Evolutionary conservation across 495 filamentous ascomycete genomes (phyloP).

Genomic region (Haplographium delicatum): DNA sequence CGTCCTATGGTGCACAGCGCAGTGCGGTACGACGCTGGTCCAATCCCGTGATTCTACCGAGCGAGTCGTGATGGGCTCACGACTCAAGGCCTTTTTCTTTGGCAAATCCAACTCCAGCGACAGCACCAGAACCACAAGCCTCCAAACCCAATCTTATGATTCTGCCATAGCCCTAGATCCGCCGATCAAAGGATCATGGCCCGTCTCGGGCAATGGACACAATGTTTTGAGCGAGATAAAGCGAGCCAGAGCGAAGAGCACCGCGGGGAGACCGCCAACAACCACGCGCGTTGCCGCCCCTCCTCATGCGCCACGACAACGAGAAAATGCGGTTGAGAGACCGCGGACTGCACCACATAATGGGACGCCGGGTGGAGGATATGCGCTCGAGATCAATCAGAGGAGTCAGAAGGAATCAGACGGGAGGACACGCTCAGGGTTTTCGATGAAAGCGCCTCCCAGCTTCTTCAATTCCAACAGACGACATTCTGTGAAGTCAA

Average conservation of each 20-base stretch:
- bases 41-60: no score
- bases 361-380: conserved; percentile 12
- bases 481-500: conserved; percentile 10
- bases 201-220: conserved; percentile 28
- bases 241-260: conserved; percentile 8
- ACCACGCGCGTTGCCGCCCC: not conserved
- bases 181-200: conserved; percentile 27
- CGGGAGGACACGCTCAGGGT: conserved; percentile 19
- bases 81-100: conserved; percentile 17
- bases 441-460: conserved; percentile 19
- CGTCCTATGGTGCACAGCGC: no score
- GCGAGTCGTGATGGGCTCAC: conserved; percentile 10
- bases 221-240: conserved; percentile 14
- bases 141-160: conserved; percentile 25
- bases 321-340: conserved; percentile 1
- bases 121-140: conserved; percentile 5
- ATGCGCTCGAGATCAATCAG: not conserved
- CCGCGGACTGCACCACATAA: conserved; percentile 19
- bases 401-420: not conserved
- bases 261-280: not conserved
- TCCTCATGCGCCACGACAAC: conserved; percentile 10
- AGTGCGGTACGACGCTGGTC: no score
- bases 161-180: conserved; percentile 16
- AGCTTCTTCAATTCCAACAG: conserved; percentile 7
- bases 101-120: not conserved